Conservation (phyloP, 805 yeast species). For the Clavispora asparagi region DNA sequence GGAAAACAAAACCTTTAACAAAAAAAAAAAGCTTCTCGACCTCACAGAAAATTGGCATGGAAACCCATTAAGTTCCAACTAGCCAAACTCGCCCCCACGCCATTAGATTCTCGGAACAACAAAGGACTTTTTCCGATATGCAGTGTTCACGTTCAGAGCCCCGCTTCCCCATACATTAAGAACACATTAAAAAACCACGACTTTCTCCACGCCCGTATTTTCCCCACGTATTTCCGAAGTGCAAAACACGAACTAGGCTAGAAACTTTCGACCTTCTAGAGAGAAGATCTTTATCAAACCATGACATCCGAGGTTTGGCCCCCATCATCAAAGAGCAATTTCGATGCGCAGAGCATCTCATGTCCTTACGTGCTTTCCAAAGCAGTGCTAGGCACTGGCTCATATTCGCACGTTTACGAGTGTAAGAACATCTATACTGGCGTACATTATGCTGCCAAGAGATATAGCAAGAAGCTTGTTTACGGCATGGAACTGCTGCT, state of each 20-base stretch:
- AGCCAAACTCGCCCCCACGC: background rate
- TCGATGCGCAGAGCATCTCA: slow-evolving; percentile 14
- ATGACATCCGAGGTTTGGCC: slow-evolving; percentile 18
- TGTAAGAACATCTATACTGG: slow-evolving; percentile 40
- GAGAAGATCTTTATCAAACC: background rate
- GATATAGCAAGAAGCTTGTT: slow-evolving; percentile 45
- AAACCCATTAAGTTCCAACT: too few relatives aligned
- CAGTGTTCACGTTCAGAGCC: background rate
- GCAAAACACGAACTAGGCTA: background rate
- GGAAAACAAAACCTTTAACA: too few relatives aligned
- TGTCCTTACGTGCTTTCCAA: slow-evolving; percentile 32
- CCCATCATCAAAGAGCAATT: slow-evolving; percentile 9
- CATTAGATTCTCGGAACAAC: background rate
- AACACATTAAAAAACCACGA: background rate
- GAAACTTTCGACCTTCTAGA: too few relatives aligned
- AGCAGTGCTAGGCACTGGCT: slow-evolving; percentile 30
- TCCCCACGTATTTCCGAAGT: background rate
- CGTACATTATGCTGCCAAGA: slow-evolving; percentile 48
- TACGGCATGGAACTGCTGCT: slow-evolving; percentile 49
- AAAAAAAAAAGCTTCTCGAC: too few relatives aligned
- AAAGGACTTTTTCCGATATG: background rate
- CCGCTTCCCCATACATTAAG: background rate
- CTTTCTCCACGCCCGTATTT: background rate
- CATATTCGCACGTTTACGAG: slow-evolving; percentile 46
- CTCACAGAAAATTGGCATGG: too few relatives aligned